Base-by-base conservation (phyloP, 192 early-diverging fungal genomes). In the Oehlia diaphana region DNA sequence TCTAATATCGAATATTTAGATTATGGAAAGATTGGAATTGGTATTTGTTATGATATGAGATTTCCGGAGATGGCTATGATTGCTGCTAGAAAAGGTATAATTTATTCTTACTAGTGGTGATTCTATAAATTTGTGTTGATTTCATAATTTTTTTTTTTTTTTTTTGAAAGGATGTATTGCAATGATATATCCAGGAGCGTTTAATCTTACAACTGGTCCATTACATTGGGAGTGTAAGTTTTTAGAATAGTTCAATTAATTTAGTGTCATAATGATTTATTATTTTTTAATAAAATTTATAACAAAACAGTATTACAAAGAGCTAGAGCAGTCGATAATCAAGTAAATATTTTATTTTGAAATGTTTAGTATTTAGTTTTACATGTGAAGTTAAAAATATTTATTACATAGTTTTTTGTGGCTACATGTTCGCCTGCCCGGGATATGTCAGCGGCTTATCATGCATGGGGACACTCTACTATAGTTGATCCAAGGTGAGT, bases 131-230 rank as follows among this genome's bases (percentile, higher is more conserved):
- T 37, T 61, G 6, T 47, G 7, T 28, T 49, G 21, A 28, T n/a
- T 58, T 78, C 63, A 12, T 31, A 4, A 31, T 9, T 42, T 63
- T 1, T 26, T 26, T 26, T 26, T 26, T 26, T 26, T 26, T 26
- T 26, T 19, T 26, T 49, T 33, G 16, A 31, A 50, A 70, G 90
- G 95, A 0, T 96, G 95, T 79, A 82, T 97, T 28, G 92, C 90
- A 21, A 97, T 99, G 97, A 90, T 99, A 42, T 99, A 98, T 80
- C 98, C 97, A 4, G 98, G 96, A 2, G 97, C 96, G 0, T 98
- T 98, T 85, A 99, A 98, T 83, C 93, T 91, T 84, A 96, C 93
- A 13, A 99, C 98, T 3, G 98, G 98, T 23, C 96, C 97, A 1
- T 74, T 97, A 81, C 96, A 98, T 77, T 99, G 97, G 96, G 97